These are phyloP conservation scores for Fomitopsis pulvina DNA, from an alignment of 768 basidiomycete species.

Conservation along the genomic window DNA sequence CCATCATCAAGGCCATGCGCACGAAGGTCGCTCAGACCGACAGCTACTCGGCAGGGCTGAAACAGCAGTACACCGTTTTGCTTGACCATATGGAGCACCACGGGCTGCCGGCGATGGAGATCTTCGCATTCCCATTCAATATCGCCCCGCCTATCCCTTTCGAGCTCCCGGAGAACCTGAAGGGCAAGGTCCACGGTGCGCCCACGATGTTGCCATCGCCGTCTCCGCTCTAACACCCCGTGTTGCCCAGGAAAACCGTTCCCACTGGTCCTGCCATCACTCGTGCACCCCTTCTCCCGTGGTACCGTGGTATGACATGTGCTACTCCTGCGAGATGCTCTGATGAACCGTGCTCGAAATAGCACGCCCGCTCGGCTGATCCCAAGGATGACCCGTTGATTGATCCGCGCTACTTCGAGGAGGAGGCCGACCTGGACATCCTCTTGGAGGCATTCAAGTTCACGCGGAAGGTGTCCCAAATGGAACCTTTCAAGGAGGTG, in stretches of 20 bases:
- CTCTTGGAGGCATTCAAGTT: constrained; percentile 22
- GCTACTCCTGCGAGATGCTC: not conserved
- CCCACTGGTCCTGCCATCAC: too few relatives aligned
- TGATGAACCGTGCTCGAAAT: not conserved
- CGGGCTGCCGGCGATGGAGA: constrained; percentile 15
- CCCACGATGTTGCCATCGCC: too few relatives aligned
- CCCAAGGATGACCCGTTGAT: constrained; percentile 18
- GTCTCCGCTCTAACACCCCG: too few relatives aligned
- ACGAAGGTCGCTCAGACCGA: not conserved
- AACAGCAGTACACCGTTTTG: constrained; percentile 20
- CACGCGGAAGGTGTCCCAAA: constrained; percentile 13
- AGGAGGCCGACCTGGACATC: constrained; percentile 21
- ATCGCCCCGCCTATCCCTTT: not conserved
- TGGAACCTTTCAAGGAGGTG: constrained; percentile 11
- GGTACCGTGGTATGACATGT: constrained; percentile 23
- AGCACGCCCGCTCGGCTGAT: constrained; percentile 20
- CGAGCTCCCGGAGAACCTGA: too few relatives aligned
- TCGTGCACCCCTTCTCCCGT: constrained; percentile 25
- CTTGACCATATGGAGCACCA: constrained; percentile 13
- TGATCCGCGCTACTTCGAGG: constrained; percentile 26
- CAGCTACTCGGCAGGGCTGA: constrained; percentile 9
- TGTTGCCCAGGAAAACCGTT: constrained; percentile 19
- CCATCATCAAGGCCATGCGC: not conserved
- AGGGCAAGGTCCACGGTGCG: too few relatives aligned
- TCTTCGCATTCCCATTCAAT: constrained; percentile 16